phyloP scores from a whole-genome alignment of 371 early-diverging fungal genomes.

The Haplosporangium sp. region DNA sequence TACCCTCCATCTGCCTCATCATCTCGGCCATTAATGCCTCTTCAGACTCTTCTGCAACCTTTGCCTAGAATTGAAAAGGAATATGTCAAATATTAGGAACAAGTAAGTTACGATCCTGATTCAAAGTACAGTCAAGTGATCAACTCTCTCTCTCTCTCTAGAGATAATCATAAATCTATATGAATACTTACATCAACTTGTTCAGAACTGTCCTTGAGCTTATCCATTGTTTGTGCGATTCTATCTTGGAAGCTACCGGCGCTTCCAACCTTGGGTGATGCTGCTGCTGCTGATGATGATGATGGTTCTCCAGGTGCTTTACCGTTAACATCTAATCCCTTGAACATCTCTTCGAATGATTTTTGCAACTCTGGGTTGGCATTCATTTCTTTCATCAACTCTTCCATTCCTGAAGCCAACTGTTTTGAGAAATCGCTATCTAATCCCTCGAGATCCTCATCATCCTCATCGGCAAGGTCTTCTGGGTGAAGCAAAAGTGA shows the following conservation, averaged over 20 bases:
- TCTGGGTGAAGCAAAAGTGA: constrained; percentile 47
- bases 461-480: constrained; percentile 30
- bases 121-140: too few species aligned
- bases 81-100: too few species aligned
- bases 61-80: constrained; percentile 58
- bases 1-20: constrained; percentile 90
- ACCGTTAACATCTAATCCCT: neutral
- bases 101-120: too few species aligned
- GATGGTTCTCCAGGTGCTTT: constrained; percentile 5
- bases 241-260: constrained; percentile 80
- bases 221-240: constrained; percentile 87
- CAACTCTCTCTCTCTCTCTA: too few species aligned
- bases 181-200: constrained; percentile 76
- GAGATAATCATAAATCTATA: neutral
- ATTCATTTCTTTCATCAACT: constrained; percentile 67
- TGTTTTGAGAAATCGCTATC: constrained; percentile 80
- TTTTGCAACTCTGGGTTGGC: constrained; percentile 65
- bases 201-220: constrained; percentile 85
- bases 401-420: constrained; percentile 83
- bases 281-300: neutral
- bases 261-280: constrained; percentile 24
- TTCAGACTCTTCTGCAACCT: constrained; percentile 70
- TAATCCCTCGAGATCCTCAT: constrained; percentile 56
- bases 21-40: constrained; percentile 88
- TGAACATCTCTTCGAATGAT: constrained; percentile 60